phyloP scores from a whole-genome alignment of 441 rosid genomes.

The Adansonia madagascariensis region DNA sequence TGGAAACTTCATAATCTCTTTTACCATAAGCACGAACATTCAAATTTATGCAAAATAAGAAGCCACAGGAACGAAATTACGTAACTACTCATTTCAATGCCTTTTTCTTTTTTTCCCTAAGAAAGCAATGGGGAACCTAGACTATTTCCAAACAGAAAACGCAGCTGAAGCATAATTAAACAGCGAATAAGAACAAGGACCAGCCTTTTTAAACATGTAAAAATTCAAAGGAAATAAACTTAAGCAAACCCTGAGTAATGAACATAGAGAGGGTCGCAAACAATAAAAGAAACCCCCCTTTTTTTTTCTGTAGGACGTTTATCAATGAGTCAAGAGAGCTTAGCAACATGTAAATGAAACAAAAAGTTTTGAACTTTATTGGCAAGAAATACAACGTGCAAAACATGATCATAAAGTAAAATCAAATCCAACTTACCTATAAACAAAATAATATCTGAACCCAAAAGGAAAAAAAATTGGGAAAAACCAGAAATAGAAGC shows the following conservation, averaged over 20 bases:
- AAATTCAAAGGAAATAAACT: neutral
- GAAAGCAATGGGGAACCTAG: neutral
- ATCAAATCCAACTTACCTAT: neutral
- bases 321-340: neutral
- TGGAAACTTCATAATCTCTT: neutral
- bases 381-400: neutral
- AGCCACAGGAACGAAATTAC: neutral
- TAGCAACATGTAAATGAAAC: neutral
- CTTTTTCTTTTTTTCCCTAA: neutral
- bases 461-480: neutral
- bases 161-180: neutral
- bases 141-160: neutral
- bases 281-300: neutral
- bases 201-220: neutral
- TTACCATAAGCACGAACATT: neutral
- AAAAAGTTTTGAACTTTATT: constrained; percentile 16
- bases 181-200: neutral
- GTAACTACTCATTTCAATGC: neutral
- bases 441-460: neutral
- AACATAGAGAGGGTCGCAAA: neutral
- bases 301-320: neutral
- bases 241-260: neutral
- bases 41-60: neutral
- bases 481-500: neutral
- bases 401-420: neutral